Percentiles rank a stretch among this genome's conserved stretches.
These are phyloP conservation scores for Furcasterigmium sp. DNA, from an alignment of 2,329 filamentous ascomycete species.

Conservation along the genomic window DNA sequence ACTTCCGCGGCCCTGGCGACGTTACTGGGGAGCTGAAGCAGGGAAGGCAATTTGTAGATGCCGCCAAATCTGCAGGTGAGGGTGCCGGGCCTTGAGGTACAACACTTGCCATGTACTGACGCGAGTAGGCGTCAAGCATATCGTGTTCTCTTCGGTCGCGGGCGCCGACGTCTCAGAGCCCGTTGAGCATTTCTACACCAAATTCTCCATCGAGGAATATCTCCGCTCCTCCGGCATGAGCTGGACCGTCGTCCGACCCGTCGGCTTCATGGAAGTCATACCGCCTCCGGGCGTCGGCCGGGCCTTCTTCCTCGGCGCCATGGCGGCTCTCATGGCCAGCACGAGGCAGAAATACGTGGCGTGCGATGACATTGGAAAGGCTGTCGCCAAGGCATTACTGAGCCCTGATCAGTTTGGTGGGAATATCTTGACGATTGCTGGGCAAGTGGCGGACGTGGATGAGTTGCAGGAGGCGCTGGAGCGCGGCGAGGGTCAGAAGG, in stretches of 20 bases:
- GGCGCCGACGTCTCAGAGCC: background rate
- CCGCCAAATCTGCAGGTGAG: background rate
- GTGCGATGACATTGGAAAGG: background rate
- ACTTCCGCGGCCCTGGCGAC: background rate
- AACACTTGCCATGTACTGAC: no score
- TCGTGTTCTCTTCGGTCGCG: background rate
- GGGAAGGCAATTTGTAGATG: background rate
- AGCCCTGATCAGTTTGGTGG: background rate
- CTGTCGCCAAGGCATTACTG: background rate
- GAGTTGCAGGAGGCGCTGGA: background rate
- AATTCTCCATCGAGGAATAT: background rate
- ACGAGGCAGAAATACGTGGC: slow-evolving; percentile 7
- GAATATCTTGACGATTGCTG: background rate
- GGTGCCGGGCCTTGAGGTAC: no score
- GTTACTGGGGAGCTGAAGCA: background rate
- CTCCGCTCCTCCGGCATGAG: background rate
- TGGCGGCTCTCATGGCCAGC: background rate
- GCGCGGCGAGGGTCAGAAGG: background rate
- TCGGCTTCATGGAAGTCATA: background rate
- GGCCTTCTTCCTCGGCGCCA: background rate
- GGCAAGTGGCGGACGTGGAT: background rate
- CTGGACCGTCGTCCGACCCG: background rate
- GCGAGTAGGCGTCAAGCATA: background rate
- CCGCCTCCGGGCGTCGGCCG: background rate
- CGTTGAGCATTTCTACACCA: background rate